Evolutionary conservation across 805 yeast genomes (phyloP).

Genomic region (Metschnikowia bowlesiae): DNA sequence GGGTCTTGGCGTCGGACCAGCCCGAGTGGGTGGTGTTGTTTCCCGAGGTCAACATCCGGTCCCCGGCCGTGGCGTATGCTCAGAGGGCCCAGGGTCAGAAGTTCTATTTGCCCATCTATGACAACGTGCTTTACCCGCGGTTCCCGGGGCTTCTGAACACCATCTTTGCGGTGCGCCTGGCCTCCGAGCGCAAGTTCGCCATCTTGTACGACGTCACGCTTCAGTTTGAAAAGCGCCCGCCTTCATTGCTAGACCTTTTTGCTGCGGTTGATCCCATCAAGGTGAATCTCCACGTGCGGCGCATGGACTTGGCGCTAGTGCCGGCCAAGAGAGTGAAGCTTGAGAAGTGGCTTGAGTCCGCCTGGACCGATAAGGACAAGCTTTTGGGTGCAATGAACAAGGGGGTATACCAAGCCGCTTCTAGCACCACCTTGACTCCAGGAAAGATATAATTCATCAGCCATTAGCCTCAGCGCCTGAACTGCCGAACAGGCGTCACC

Average conservation of each 20-base stretch:
- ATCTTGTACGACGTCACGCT: constrained; percentile 56
- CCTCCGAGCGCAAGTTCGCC: constrained; percentile 32
- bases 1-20: constrained; percentile 31
- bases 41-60: constrained; percentile 79
- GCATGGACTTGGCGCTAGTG: constrained; percentile 43
- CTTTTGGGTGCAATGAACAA: constrained; percentile 10
- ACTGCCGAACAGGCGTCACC: no score
- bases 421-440: no score
- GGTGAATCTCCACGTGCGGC: constrained; percentile 46
- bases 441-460: no score
- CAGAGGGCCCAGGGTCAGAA: constrained; percentile 55
- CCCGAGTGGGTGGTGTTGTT: constrained; percentile 66
- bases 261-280: constrained; percentile 25
- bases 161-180: constrained; percentile 36
- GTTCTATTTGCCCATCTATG: constrained; percentile 56
- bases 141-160: constrained; percentile 54
- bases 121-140: constrained; percentile 73
- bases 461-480: no score
- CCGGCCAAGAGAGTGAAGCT: constrained; percentile 51
- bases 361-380: constrained; percentile 70
- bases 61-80: constrained; percentile 40
- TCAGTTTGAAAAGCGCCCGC: constrained; percentile 31
- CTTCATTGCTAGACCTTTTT: constrained; percentile 30
- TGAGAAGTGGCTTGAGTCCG: constrained; percentile 71
- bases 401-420: neutral